Evolutionary conservation across 208 protist species (phyloP), one percentile per base, ranked within the genome.

Genomic region (Polymyxa betae): DNA sequence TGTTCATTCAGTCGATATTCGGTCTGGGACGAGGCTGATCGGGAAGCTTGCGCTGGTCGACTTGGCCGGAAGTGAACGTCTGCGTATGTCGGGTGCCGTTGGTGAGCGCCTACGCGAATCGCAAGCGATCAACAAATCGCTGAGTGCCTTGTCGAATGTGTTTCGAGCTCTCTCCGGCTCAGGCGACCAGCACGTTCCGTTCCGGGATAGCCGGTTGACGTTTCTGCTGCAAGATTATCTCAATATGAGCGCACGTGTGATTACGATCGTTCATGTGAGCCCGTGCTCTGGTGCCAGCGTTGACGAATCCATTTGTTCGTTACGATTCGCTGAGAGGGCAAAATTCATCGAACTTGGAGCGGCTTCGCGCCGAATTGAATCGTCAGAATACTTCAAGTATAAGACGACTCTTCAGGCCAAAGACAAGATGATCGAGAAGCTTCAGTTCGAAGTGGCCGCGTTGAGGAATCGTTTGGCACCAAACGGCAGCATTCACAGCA

Each of bases 1-100:
- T 5, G 72, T 43, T 5, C 35, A 45, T 5, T 38, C 16, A 38
- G 5, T 82, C 5, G 72, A 82, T 43, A 5, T 5, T 12, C 72
- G 72, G 16, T 82, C 72, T 12, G 72, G 72, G 5, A n/a, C 72
- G 5, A 5, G 72, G 16, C 40, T 82, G 5, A 40, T n/a, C 12
- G 96, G 96, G 35, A 97, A 97, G 92, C 93, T 98, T 0, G 96
- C 97, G 90, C 95, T 98, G 45, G 97, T 98, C 24, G 97, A 98
- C 91, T 93, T 98, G 0, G 97, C 97, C 24, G 97, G 97, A 0
- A 96, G 94, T 49, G 97, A 98, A 91, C 95, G 96, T 77, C 94
- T 93, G 72, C 54, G 91, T 46, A 89, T 93, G n/a, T 94, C 95
- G 0, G 94, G 95, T 12, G 96, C 95, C 16, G 95, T 91, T 0